A percentile compares a stretch with the other conserved stretches of the same genome.
Evolutionary conservation across 805 yeast species (phyloP).

Genomic region (Wickerhamomyces hampshirensis): DNA sequence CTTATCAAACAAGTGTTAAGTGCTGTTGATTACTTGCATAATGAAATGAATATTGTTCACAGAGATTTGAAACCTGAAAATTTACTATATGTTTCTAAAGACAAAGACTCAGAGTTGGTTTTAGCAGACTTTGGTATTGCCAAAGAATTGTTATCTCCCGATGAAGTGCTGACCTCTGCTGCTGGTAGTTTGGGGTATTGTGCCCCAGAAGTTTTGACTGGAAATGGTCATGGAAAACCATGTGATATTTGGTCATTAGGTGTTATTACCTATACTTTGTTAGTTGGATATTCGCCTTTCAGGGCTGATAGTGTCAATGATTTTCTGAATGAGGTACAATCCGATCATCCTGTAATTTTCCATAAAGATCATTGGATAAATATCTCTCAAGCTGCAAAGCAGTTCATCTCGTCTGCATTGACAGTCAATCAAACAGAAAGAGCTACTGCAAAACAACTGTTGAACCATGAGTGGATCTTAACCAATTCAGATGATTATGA

Average conservation of each 20-base stretch:
- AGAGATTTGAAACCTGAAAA: conserved; percentile 95
- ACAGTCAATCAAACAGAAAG: conserved; percentile 63
- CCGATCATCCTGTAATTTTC: conserved; percentile 74
- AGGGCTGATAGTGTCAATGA: conserved; percentile 77
- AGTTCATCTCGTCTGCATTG: conserved; percentile 67
- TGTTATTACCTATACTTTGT: conserved; percentile 81
- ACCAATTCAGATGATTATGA: conserved; percentile 39
- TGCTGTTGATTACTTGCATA: conserved; percentile 78
- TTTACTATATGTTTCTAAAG: conserved; percentile 58
- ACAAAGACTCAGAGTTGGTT: conserved; percentile 67
- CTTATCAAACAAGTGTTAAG: conserved; percentile 69
- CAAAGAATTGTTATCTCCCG: conserved; percentile 55
- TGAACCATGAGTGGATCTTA: conserved; percentile 74
- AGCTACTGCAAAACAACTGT: conserved; percentile 60
- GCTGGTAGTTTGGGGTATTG: conserved; percentile 97
- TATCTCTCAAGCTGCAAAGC: conserved; percentile 75
- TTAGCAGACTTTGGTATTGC: conserved; percentile 97
- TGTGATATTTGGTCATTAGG: conserved; percentile 97
- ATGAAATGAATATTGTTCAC: conserved; percentile 70
- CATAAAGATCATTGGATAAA: conserved; percentile 84
- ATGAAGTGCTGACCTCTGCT: conserved; percentile 59
- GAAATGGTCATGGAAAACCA: conserved; percentile 87
- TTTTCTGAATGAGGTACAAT: conserved; percentile 71
- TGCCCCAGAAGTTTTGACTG: conserved; percentile 87
- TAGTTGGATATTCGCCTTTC: conserved; percentile 92